Conservation (phyloP, 495 filamentous ascomycete genomes). For the Melanomma pulvis-pyrius region DNA sequence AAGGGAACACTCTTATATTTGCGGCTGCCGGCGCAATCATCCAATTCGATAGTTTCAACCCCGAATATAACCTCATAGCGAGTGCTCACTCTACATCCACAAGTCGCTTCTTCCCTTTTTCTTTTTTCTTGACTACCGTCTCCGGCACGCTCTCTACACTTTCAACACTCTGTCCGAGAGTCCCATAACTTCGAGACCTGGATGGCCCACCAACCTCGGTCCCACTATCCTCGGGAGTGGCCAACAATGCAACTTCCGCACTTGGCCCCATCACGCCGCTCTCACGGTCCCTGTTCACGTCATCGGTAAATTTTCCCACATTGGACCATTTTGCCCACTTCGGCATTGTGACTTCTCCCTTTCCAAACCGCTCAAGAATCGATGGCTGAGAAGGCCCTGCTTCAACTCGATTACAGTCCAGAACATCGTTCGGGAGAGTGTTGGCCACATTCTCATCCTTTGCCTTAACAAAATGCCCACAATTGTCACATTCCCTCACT, state of each 20-base stretch:
- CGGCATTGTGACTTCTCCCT: slow-evolving; percentile 6
- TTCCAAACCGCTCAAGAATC: neutral
- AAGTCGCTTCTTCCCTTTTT: slow-evolving; percentile 31
- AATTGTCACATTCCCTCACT: slow-evolving; percentile 10
- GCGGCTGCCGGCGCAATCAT: no score
- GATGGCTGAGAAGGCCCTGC: neutral
- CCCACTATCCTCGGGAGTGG: slow-evolving; percentile 21
- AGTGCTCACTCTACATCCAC: slow-evolving; percentile 22
- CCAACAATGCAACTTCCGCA: slow-evolving; percentile 6
- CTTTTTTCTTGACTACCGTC: slow-evolving; percentile 28
- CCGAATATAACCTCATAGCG: no score
- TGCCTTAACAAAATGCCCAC: neutral
- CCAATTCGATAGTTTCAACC: no score
- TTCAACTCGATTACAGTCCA: neutral
- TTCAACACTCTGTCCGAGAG: slow-evolving; percentile 14
- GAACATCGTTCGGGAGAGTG: neutral
- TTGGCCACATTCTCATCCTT: neutral
- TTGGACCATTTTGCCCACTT: slow-evolving; percentile 14
- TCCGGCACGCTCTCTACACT: slow-evolving; percentile 17
- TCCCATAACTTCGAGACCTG: slow-evolving; percentile 3
- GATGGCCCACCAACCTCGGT: slow-evolving; percentile 14
- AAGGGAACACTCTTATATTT: no score
- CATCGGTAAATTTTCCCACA: neutral
- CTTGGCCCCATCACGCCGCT: neutral
- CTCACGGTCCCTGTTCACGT: neutral